These are phyloP conservation scores for Botrytis tulipae DNA, from an alignment of 2,329 filamentous ascomycete species.

Conservation along the genomic window DNA sequence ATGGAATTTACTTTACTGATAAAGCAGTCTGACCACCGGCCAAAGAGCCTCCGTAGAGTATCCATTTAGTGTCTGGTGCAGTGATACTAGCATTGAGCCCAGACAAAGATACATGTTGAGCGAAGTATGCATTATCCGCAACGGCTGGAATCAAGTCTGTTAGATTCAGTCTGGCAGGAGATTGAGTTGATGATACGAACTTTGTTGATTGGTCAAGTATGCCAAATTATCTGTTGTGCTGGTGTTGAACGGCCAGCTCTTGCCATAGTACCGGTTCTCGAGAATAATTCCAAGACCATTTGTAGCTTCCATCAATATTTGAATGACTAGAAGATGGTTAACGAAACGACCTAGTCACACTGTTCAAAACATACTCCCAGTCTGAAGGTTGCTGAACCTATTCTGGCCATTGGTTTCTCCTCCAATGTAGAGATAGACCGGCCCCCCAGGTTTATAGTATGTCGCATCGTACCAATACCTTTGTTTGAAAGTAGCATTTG, in stretches of 20 bases:
- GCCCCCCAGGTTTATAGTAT: conserved; percentile 54
- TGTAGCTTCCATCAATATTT: conserved; percentile 54
- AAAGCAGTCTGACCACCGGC: conserved; percentile 45
- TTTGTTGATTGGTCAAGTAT: conserved; percentile 52
- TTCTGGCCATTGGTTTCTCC: conserved; percentile 46
- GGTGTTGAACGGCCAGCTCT: conserved; percentile 48
- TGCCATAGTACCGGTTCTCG: conserved; percentile 52
- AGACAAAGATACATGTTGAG: conserved; percentile 47
- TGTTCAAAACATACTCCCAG: conserved; percentile 38
- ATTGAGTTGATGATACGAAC: conserved; percentile 22
- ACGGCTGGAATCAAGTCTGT: conserved; percentile 38
- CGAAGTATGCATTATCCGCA: conserved; percentile 53
- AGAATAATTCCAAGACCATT: conserved; percentile 54
- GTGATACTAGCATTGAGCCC: conserved; percentile 45
- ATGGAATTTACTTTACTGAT: conserved; percentile 41
- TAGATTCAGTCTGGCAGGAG: background rate
- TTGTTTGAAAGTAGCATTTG: conserved; percentile 52
- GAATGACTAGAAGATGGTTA: conserved; percentile 43
- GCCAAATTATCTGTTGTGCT: conserved; percentile 50
- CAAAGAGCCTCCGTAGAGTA: conserved; percentile 45
- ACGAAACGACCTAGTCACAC: conserved; percentile 22
- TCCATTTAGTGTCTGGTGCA: conserved; percentile 47
- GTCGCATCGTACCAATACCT: conserved; percentile 54
- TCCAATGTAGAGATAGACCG: conserved; percentile 48
- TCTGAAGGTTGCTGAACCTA: conserved; percentile 42